A percentile compares a stretch with the other conserved stretches of the same genome.
These are phyloP conservation scores for Clitopilus hobsonii DNA, from an alignment of 768 basidiomycete species.

Conservation along the genomic window DNA sequence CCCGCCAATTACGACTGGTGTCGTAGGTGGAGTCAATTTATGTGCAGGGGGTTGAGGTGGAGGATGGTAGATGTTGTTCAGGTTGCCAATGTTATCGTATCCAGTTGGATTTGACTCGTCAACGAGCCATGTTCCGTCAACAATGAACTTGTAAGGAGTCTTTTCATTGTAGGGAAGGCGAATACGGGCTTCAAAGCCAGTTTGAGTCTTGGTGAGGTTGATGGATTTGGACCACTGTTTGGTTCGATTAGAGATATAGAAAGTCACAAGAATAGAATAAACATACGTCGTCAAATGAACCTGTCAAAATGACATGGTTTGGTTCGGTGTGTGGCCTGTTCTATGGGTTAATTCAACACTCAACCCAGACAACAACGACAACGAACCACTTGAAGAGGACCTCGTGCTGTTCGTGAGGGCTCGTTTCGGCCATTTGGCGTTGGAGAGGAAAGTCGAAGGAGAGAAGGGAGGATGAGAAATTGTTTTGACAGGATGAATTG, in stretches of 20 bases:
- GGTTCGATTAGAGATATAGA: slow-evolving; percentile 7
- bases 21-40: slow-evolving; percentile 1
- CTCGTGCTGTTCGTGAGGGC: slow-evolving; percentile 32
- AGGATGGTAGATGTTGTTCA: slow-evolving; percentile 63
- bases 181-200: slow-evolving; percentile 52
- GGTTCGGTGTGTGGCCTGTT: slow-evolving; percentile 57
- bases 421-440: slow-evolving; percentile 12
- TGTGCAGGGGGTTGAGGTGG: slow-evolving; percentile 38
- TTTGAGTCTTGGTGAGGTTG: slow-evolving; percentile 44
- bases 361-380: neutral
- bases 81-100: slow-evolving; percentile 54
- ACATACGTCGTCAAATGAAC: slow-evolving; percentile 74
- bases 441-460: neutral
- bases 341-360: slow-evolving; percentile 1
- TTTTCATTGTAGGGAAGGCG: slow-evolving; percentile 59
- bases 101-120: slow-evolving; percentile 55
- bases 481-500: slow-evolving; percentile 5
- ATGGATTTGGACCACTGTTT: slow-evolving; percentile 59
- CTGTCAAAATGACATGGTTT: slow-evolving; percentile 61
- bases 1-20: slow-evolving; percentile 9
- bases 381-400: slow-evolving; percentile 48
- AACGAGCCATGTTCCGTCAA: slow-evolving; percentile 65
- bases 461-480: slow-evolving; percentile 6
- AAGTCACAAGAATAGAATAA: slow-evolving; percentile 4
- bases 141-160: slow-evolving; percentile 74